phyloP scores from a whole-genome alignment of 73 alveolate species.

The Tetrahymena thermophila region DNA sequence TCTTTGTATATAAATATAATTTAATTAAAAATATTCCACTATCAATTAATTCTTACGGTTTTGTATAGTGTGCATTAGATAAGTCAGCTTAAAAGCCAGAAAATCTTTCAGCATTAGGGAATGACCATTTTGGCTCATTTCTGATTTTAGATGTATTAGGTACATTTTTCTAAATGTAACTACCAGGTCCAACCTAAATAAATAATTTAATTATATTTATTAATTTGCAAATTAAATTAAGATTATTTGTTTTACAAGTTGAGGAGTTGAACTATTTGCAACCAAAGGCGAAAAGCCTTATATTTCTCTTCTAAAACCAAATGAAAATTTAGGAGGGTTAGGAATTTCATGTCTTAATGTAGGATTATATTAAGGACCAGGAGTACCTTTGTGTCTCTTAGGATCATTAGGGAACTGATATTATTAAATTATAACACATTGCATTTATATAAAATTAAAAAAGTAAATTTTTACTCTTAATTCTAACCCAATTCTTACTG shows the following conservation, averaged over 20 bases:
- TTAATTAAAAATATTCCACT: neutral
- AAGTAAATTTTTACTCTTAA: conserved; percentile 23
- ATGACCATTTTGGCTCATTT: conserved; percentile 66
- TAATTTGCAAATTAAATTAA: neutral
- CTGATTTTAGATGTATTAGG: conserved; percentile 52
- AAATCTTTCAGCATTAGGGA: conserved; percentile 55
- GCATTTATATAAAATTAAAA: neutral
- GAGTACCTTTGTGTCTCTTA: conserved; percentile 55
- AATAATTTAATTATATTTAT: neutral
- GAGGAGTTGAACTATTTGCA: conserved; percentile 67
- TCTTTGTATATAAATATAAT: neutral
- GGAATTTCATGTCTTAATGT: conserved; percentile 52
- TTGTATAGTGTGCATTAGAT: conserved; percentile 63
- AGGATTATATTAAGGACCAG: conserved; percentile 78
- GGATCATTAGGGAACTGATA: conserved; percentile 36
- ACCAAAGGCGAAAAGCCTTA: conserved; percentile 59
- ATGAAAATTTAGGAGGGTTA: conserved; percentile 53
- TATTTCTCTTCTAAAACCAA: conserved; percentile 64
- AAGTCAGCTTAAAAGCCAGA: conserved; percentile 53
- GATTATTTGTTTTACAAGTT: neutral
- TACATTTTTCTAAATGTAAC: conserved; percentile 63
- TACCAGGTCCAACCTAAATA: conserved; percentile 71
- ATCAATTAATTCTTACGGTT: conserved; percentile 2
- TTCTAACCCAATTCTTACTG: conserved; percentile 34
- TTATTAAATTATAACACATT: neutral